Conservation (phyloP, 2,329 filamentous ascomycete species). For the Phaeosphaeria sp. region DNA sequence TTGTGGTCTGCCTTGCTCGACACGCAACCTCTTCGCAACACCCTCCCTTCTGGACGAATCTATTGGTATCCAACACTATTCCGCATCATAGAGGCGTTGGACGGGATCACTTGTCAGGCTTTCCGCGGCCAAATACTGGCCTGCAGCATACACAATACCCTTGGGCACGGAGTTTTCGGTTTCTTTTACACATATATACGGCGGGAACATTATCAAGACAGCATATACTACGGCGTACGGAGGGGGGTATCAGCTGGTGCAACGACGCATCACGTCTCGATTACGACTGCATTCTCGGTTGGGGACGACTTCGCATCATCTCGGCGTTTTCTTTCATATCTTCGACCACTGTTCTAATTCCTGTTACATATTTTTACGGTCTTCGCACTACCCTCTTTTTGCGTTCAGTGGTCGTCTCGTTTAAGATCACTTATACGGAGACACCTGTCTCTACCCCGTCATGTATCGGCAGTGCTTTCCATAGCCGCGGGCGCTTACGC, state of each 20-base stretch:
- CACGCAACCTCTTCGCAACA: constrained; percentile 18
- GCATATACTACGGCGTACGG: constrained; percentile 22
- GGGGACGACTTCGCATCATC: constrained; percentile 22
- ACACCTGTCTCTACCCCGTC: constrained; percentile 7
- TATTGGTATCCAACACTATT: constrained; percentile 12
- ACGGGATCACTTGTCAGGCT: constrained; percentile 11
- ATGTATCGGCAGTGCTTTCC: constrained; percentile 11
- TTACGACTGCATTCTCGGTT: constrained; percentile 17
- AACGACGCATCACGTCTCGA: constrained; percentile 17
- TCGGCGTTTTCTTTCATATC: constrained; percentile 12
- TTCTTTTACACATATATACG: constrained; percentile 11
- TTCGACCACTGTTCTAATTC: constrained; percentile 3
- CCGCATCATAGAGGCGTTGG: constrained; percentile 17
- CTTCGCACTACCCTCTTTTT: neutral
- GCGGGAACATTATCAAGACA: constrained; percentile 17
- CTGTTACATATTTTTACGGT: constrained; percentile 9
- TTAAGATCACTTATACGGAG: neutral
- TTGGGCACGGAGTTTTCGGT: constrained; percentile 37
- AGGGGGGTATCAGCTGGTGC: constrained; percentile 17
- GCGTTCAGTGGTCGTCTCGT: neutral
- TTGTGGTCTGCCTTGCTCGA: constrained; percentile 31
- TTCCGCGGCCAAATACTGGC: constrained; percentile 26
- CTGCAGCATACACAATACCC: constrained; percentile 44
- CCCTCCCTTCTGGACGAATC: constrained; percentile 3
- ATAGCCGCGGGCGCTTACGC: constrained; percentile 1